These are phyloP conservation scores for Acephala macrosclerotiorum DNA, from an alignment of 2,329 filamentous ascomycete genomes.

Conservation along the genomic window DNA sequence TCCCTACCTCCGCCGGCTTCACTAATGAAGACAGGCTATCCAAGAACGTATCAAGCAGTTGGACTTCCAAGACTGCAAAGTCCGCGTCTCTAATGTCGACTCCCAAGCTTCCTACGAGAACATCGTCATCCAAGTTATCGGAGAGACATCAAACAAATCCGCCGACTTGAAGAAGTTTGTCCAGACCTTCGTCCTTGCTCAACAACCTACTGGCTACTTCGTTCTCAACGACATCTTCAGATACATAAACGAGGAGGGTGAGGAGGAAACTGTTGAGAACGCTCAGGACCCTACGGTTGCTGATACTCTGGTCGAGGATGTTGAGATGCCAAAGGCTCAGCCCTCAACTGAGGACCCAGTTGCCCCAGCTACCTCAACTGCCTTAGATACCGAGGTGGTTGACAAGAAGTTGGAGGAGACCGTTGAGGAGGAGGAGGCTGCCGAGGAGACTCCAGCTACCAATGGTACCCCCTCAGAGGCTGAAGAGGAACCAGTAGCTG, in stretches of 20 bases:
- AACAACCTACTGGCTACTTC: constrained; percentile 97
- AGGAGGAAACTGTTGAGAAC: constrained; percentile 69
- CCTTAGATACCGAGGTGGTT: constrained; percentile 60
- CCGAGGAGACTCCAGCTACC: constrained; percentile 49
- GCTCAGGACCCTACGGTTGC: constrained; percentile 36
- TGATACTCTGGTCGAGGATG: constrained; percentile 40
- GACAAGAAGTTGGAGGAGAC: constrained; percentile 80
- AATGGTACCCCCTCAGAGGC: constrained; percentile 51
- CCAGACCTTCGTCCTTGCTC: constrained; percentile 95
- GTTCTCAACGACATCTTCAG: constrained; percentile 98
- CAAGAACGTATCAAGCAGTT: constrained; percentile 93
- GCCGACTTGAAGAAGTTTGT: constrained; percentile 94
- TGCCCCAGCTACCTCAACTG: constrained; percentile 30
- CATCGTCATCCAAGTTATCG: constrained; percentile 98
- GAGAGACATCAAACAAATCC: constrained; percentile 94
- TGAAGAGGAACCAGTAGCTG: constrained; percentile 43
- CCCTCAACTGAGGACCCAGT: constrained; percentile 45
- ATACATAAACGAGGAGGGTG: constrained; percentile 85
- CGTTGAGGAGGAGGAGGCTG: constrained; percentile 47
- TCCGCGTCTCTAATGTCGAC: constrained; percentile 97
- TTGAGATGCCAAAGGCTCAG: constrained; percentile 45
- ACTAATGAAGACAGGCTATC: constrained; percentile 71
- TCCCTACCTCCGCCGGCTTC: background rate
- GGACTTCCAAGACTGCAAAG: constrained; percentile 97
- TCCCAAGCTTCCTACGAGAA: constrained; percentile 91